These are phyloP conservation scores for Xanthoconium separans DNA, from an alignment of 1,284 basidiomycete genomes.

Conservation along the genomic window DNA sequence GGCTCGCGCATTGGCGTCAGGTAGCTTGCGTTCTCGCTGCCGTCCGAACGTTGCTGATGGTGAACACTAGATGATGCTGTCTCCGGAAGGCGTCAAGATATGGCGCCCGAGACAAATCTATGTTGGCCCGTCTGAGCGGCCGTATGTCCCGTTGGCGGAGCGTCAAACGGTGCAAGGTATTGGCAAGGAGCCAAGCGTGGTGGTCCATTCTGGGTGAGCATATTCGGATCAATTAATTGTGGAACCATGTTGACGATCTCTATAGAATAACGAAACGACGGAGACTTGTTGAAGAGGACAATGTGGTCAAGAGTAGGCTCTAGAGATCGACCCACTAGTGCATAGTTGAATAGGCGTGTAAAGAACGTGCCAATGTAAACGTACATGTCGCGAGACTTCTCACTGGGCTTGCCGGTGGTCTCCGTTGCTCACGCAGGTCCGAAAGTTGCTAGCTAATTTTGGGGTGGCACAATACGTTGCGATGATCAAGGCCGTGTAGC, in stretches of 20 bases:
- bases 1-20: conserved; percentile 87
- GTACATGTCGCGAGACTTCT: too few relatives aligned
- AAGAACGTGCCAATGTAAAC: background rate
- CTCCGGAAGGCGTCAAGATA: conserved; percentile 84
- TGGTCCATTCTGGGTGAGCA: conserved; percentile 76
- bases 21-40: conserved; percentile 30
- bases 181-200: conserved; percentile 60
- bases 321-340: conserved; percentile 3
- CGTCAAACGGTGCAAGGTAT: conserved; percentile 53
- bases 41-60: conserved; percentile 9
- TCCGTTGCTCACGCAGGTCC: background rate
- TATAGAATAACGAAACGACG: conserved; percentile 76
- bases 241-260: conserved; percentile 8
- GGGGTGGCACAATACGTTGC: too few relatives aligned
- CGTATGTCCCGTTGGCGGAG: conserved; percentile 66
- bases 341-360: background rate
- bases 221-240: conserved; percentile 8
- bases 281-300: conserved; percentile 57
- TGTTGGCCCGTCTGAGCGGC: conserved; percentile 67
- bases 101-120: conserved; percentile 89
- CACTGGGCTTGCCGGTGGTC: background rate
- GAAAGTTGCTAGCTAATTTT: background rate
- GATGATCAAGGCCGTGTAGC: too few relatives aligned
- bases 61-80: conserved; percentile 74
- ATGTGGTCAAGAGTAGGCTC: conserved; percentile 51